Percentiles rank a stretch among this genome's conserved stretches.
These are phyloP conservation scores for Candida endomychidarum DNA, from an alignment of 805 yeast genomes.

Conservation along the genomic window DNA sequence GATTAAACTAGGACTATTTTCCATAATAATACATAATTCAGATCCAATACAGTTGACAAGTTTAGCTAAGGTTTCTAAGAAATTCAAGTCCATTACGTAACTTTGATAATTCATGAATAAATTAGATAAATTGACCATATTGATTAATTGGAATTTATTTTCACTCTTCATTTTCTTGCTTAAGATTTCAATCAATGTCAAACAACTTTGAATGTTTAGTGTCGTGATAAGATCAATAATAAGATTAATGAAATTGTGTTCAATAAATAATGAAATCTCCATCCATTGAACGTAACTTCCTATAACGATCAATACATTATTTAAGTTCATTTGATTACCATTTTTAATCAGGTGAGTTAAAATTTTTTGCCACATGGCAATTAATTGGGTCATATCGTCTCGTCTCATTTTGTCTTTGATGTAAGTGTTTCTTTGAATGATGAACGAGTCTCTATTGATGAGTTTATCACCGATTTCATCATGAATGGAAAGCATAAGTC, in stretches of 20 bases:
- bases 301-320: slow-evolving; percentile 59
- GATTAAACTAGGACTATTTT: slow-evolving; percentile 43
- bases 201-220: slow-evolving; percentile 48
- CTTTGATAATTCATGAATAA: slow-evolving; percentile 40
- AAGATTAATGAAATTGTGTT: slow-evolving; percentile 53
- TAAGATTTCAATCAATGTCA: slow-evolving; percentile 61
- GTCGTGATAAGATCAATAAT: slow-evolving; percentile 10
- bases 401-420: slow-evolving; percentile 82
- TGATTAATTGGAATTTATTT: slow-evolving; percentile 67
- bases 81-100: slow-evolving; percentile 54
- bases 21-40: slow-evolving; percentile 72
- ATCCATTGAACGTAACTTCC: slow-evolving; percentile 94
- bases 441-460: slow-evolving; percentile 64
- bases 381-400: slow-evolving; percentile 66
- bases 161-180: slow-evolving; percentile 76
- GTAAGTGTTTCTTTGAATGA: slow-evolving; percentile 62
- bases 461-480: slow-evolving; percentile 92
- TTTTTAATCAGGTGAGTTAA: slow-evolving; percentile 31
- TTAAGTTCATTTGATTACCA: slow-evolving; percentile 41
- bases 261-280: slow-evolving; percentile 72
- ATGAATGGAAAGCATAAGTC: slow-evolving; percentile 75
- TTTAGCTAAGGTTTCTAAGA: slow-evolving; percentile 73
- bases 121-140: slow-evolving; percentile 64
- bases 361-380: slow-evolving; percentile 66
- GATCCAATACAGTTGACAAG: slow-evolving; percentile 70